These are phyloP conservation scores for Notholithocarpus densiflorus DNA, from an alignment of 306 rosid genomes.

Conservation along the genomic window DNA sequence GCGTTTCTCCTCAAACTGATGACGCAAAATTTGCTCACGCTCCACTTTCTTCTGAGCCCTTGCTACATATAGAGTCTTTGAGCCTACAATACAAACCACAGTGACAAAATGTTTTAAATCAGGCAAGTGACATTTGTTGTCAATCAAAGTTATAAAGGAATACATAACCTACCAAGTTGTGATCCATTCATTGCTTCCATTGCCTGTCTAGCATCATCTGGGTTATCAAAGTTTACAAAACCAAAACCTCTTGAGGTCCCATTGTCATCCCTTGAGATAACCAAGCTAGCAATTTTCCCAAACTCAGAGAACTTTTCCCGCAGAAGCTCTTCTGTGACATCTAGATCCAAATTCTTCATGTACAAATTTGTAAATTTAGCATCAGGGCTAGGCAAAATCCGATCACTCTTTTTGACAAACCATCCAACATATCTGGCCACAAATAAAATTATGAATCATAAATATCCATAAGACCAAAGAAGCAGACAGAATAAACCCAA, in stretches of 20 bases:
- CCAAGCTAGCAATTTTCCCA: constrained; percentile 70
- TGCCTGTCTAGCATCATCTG: constrained; percentile 76
- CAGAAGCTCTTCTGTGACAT: constrained; percentile 55
- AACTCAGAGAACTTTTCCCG: constrained; percentile 58
- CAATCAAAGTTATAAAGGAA: constrained; percentile 13
- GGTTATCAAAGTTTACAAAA: constrained; percentile 66
- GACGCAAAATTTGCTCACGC: constrained; percentile 68
- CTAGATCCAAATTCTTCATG: constrained; percentile 72
- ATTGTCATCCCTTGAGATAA: constrained; percentile 51
- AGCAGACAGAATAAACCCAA: background rate
- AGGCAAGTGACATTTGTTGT: background rate
- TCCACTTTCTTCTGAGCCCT: constrained; percentile 88
- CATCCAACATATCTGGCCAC: constrained; percentile 69
- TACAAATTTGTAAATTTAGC: constrained; percentile 72
- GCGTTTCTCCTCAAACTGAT: constrained; percentile 72
- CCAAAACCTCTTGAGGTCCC: constrained; percentile 80
- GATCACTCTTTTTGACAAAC: constrained; percentile 64
- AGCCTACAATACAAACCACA: constrained; percentile 46
- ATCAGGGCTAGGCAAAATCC: constrained; percentile 50
- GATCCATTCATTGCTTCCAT: constrained; percentile 68
- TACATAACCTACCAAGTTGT: constrained; percentile 50
- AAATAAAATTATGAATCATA: constrained; percentile 9
- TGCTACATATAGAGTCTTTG: constrained; percentile 73
- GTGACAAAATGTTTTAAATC: background rate
- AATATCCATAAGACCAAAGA: constrained; percentile 5